These are phyloP conservation scores for Sphaerulina vaccinii DNA, from an alignment of 2,329 filamentous ascomycete species.

Conservation along the genomic window DNA sequence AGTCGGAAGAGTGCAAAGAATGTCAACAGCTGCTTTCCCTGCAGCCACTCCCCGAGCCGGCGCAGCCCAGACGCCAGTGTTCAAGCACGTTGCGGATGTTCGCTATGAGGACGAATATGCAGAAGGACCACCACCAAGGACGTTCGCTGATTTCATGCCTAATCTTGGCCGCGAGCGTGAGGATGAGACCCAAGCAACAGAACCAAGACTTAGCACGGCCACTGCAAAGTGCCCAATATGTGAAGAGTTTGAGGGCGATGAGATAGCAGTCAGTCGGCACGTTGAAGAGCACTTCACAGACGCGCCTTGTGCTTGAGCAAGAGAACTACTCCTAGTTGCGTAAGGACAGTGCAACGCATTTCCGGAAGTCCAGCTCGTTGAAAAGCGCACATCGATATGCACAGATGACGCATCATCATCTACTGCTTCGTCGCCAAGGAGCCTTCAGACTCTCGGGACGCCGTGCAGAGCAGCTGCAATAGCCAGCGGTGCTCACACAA, in stretches of 20 bases:
- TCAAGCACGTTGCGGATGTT: conserved; percentile 18
- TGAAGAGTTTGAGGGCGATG: conserved; percentile 65
- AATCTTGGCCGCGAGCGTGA: background rate
- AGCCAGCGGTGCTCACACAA: too few species aligned
- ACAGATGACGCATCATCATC: too few species aligned
- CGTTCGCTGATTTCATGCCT: conserved; percentile 32
- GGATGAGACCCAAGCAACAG: background rate
- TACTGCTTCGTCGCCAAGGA: too few species aligned
- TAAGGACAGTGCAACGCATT: too few species aligned
- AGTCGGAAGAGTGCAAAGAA: conserved; percentile 70
- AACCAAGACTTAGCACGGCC: conserved; percentile 28
- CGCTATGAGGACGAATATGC: conserved; percentile 7
- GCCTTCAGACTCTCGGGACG: too few species aligned
- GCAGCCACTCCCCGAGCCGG: background rate
- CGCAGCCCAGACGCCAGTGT: conserved; percentile 2
- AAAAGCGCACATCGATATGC: too few species aligned
- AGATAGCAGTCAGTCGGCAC: conserved; percentile 65
- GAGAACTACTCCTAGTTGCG: too few species aligned
- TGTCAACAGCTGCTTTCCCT: conserved; percentile 38
- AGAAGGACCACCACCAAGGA: conserved; percentile 28
- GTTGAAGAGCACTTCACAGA: conserved; percentile 57
- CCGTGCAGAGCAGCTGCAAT: too few species aligned
- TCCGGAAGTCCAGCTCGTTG: too few species aligned
- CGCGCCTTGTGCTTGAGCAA: conserved; percentile 1
- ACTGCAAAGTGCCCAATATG: conserved; percentile 62